Base-by-base conservation (phyloP, 192 early-diverging fungal genomes). In the Powellomyces hirtus region DNA sequence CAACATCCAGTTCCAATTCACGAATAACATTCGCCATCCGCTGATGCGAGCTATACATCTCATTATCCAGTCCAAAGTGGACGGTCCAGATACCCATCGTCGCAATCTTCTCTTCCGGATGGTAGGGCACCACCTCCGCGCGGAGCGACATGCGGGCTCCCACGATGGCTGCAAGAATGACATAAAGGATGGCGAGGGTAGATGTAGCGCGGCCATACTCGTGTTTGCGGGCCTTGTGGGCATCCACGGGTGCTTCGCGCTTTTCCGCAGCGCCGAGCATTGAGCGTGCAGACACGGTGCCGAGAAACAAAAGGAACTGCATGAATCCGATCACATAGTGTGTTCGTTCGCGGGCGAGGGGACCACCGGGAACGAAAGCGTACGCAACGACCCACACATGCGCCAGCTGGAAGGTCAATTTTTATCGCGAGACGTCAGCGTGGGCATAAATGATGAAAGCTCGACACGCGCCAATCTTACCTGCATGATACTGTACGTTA, bases 1-100 rank as follows among this genome's bases (percentile, higher is more conserved):
- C 56, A 33, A 66, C 64, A 37, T 66, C 64, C 52, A 66, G 13
- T 38, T 66, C 64, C 22, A 66, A 22, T 36, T 66, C 64, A 22
- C 52, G 11, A 56, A 66, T 66, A 18, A 66, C 64, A 14, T 33
- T 37, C 50, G 64, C 64, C 64, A 66, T 66, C 5, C 64, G 64
- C 37, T 66, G 8, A 31, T 66, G 64, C 20, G 49, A 55, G 33
- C 52, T 38, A 29, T 37, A 66, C 52, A 66, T 53, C 33, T 66
- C 50, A 38, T 66, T 36, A 56, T 66, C 64, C 24, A 66, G 52
- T 36, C 64, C 64, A 38, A 66, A 66, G 24, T 66, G 64, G 8
- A 66, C 52, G 10, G 64, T 66, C 64, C 64, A 66, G 45, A 66
- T 66, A 14, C 64, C 64, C 50, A 52, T 55, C 2, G 64, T 66